Evolutionary conservation across 2,329 filamentous ascomycete genomes (phyloP), one percentile per base, ranked within the genome.

Genomic region (Cytospora mali): DNA sequence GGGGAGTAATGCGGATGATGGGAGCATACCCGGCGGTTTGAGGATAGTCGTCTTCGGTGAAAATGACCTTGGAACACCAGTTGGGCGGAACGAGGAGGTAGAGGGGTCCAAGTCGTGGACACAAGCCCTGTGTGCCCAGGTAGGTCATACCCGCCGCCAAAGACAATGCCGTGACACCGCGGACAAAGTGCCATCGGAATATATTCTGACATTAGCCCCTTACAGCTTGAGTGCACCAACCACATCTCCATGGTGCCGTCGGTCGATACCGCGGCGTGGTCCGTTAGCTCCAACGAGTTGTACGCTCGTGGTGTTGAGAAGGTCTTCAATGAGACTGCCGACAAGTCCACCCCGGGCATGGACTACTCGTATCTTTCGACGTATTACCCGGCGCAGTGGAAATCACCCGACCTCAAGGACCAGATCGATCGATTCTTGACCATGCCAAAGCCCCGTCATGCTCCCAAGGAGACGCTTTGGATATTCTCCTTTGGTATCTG

Each of bases 31-130:
- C 1, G 74, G 74, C 7, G 74, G 78, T 2, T 62, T 84, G 64
- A 77, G 82, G 58, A 74, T 84, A 9, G 80, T 84, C 10, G 79
- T 81, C 6, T 84, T 84, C 68, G 82, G 82, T 5, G 81, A 82
- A 62, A 72, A 81, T n/a, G 76, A 79, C 61, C 68, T 78, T 49
- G 78, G 78, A 14, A 80, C 79, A 39, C 73, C 76, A 10, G 66
- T 68, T 35, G 56, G 63, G 28, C 63, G 62, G 23, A 66, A 68
- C 49, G 23, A 49, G 16, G 55, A 54, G 64, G 31, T 64, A 62
- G 61, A 13, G 49, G 69, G 62, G 28, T 63, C 55, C 55, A 73
- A 67, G 27, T 70, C 76, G 5, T 84, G 82, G 82, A 81, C 81
- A 0, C 75, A 83, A 66, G 70, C 76, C 50, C 71, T 84, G 46